These are phyloP conservation scores for Excoecaria cochinchinensis DNA, from an alignment of 345 rosid species.

Conservation along the genomic window DNA sequence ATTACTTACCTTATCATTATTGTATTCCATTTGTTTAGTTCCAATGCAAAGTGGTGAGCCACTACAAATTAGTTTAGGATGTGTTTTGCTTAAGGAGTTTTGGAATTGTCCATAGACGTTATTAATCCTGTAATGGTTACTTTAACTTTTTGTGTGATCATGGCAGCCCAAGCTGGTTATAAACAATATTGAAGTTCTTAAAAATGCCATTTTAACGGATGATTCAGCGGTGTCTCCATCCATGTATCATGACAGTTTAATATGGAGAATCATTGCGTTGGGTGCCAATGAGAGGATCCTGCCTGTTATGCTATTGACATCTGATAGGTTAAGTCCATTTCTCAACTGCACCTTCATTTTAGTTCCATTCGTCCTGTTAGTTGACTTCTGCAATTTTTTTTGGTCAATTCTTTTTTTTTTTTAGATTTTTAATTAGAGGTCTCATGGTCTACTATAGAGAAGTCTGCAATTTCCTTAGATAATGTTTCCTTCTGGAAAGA, in stretches of 20 bases:
- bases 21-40: not conserved
- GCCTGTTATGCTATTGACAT: slow-evolving; percentile 78
- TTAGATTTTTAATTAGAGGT: not conserved
- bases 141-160: slow-evolving; percentile 21
- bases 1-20: not conserved
- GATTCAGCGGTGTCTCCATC: slow-evolving; percentile 58
- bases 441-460: not conserved
- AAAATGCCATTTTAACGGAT: slow-evolving; percentile 61
- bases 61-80: not conserved
- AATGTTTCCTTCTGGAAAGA: not conserved
- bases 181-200: slow-evolving; percentile 85
- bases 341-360: slow-evolving; percentile 11
- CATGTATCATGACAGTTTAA: slow-evolving; percentile 85
- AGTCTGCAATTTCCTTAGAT: not conserved
- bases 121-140: not conserved
- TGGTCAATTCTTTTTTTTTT: not conserved
- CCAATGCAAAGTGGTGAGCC: not conserved
- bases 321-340: slow-evolving; percentile 65
- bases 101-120: slow-evolving; percentile 2
- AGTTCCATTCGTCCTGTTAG: not conserved
- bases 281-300: slow-evolving; percentile 80
- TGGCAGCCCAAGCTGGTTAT: slow-evolving; percentile 96
- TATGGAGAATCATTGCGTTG: slow-evolving; percentile 84
- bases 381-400: not conserved
- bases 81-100: not conserved